phyloP scores from a whole-genome alignment of 2,329 filamentous ascomycete species.

The Fusarium staphyleae region DNA sequence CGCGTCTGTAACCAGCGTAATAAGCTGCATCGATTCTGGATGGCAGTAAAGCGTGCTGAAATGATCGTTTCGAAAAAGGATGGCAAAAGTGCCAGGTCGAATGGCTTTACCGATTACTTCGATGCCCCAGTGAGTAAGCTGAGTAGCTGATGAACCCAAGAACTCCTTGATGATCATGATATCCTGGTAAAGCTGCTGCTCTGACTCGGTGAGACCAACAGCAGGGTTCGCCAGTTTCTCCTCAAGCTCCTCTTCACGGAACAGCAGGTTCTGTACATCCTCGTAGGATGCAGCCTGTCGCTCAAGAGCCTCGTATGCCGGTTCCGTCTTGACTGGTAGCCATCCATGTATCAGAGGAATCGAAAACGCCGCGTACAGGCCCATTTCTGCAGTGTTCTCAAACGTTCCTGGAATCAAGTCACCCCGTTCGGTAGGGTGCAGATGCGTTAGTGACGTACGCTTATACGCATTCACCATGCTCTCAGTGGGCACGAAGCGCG shows the following conservation, averaged over 20 bases:
- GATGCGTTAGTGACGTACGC: constrained; percentile 60
- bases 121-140: constrained; percentile 83
- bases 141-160: constrained; percentile 79
- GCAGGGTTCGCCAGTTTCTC: constrained; percentile 64
- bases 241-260: constrained; percentile 88
- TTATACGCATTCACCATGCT: constrained; percentile 57
- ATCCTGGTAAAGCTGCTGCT: constrained; percentile 83
- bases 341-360: constrained; percentile 93
- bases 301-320: constrained; percentile 72
- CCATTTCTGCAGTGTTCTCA: constrained; percentile 86
- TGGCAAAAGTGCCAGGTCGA: constrained; percentile 80
- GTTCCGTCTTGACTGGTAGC: constrained; percentile 74
- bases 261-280: constrained; percentile 87
- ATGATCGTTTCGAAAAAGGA: constrained; percentile 96
- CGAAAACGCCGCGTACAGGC: constrained; percentile 87
- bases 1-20: constrained; percentile 89
- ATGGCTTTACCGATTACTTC: constrained; percentile 75
- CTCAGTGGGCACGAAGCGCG: constrained; percentile 74
- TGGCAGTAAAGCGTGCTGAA: constrained; percentile 95
- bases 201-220: constrained; percentile 68
- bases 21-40: constrained; percentile 75
- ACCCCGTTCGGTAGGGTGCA: constrained; percentile 59
- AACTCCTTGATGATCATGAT: constrained; percentile 86
- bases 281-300: constrained; percentile 86
- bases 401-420: constrained; percentile 73